Evolutionary conservation across 2,329 filamentous ascomycete genomes (phyloP).

Genomic region (Nemania sp.): DNA sequence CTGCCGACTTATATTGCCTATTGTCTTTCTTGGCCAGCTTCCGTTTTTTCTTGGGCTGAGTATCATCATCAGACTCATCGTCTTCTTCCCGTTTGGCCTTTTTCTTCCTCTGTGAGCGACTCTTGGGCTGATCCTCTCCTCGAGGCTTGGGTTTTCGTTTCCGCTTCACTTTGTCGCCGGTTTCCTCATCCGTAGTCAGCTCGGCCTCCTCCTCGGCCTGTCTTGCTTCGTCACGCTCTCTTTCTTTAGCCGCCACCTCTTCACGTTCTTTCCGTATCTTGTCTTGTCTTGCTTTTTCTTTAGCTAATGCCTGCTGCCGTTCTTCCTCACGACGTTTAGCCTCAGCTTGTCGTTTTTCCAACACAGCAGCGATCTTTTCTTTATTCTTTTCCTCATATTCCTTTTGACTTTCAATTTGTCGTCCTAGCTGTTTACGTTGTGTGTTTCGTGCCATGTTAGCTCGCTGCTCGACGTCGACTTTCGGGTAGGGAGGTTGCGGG

Average conservation of each 20-base stretch:
- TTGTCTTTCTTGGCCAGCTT: conserved; percentile 55
- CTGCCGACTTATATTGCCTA: conserved; percentile 81
- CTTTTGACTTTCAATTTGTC: conserved; percentile 79
- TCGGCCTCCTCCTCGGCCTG: conserved; percentile 79
- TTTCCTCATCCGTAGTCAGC: conserved; percentile 79
- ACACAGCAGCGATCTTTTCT: conserved; percentile 79
- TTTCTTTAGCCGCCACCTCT: conserved; percentile 75
- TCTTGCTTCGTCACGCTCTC: conserved; percentile 66
- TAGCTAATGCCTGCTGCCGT: conserved; percentile 67
- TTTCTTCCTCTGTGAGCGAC: conserved; percentile 58
- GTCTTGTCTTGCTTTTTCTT: conserved; percentile 72
- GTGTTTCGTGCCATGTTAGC: conserved; percentile 98
- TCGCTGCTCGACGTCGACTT: conserved; percentile 87
- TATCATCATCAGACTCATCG: conserved; percentile 53
- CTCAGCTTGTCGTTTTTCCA: conserved; percentile 79
- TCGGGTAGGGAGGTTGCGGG: conserved; percentile 80
- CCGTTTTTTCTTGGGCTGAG: conserved; percentile 65
- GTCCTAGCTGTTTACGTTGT: conserved; percentile 86
- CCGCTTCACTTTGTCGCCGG: conserved; percentile 77
- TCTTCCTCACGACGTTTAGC: conserved; percentile 77
- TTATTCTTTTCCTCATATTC: conserved; percentile 95
- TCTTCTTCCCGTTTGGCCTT: conserved; percentile 55
- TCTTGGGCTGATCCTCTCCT: conserved; percentile 45
- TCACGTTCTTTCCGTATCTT: conserved; percentile 87
- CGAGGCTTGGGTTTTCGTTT: conserved; percentile 65